Evolutionary conservation across 208 protist species (phyloP), one percentile per base, ranked within the genome.

Genomic region (Trypanosoma scelopori): DNA sequence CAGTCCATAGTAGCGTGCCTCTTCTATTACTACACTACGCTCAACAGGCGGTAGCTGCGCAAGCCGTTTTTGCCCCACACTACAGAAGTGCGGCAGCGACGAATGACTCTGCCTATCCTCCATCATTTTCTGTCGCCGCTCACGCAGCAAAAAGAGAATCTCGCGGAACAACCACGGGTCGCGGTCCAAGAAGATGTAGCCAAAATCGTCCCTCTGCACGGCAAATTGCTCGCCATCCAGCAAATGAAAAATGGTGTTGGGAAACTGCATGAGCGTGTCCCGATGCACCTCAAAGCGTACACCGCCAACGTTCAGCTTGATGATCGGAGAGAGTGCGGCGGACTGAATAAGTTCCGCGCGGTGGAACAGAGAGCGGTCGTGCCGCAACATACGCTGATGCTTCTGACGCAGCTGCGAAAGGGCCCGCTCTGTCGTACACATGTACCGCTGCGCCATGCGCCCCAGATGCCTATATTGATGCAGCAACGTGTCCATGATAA

Each of bases 241-340:
- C 2, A 69, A 12, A 37, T 58, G n/a, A 58, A 76, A 76, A 35
- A 70, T 12, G 3, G 68, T 63, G 41, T 39, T 39, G 2, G 57
- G 16, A 55, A 68, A 74, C 46, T 67, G 68, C 16, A 65, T 42
- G 23, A 74, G 51, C 22, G 55, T 67, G 13, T 56, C 55, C 1
- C 61, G 60, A 28, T 49, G 55, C 18, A 74, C 59, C 16, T 74
- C 49, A 55, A 74, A 74, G n/a, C 58, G 60, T 53, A 62, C 53
- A 16, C 68, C 68, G 50, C 68, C 58, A 46, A 74, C 45, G 52
- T 74, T 74, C 15, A 74, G 51, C 42, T 65, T 62, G 9, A 74
- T 45, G 11, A 46, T 58, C 5, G 65, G 65, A 3, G 49, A 58
- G 1, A 32, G 16, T 22, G 65, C 37, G 12, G 42, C 1, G 7